Evolutionary conservation across 371 early-diverging fungal genomes (phyloP).

Genomic region (Dichotomocladium elegans): DNA sequence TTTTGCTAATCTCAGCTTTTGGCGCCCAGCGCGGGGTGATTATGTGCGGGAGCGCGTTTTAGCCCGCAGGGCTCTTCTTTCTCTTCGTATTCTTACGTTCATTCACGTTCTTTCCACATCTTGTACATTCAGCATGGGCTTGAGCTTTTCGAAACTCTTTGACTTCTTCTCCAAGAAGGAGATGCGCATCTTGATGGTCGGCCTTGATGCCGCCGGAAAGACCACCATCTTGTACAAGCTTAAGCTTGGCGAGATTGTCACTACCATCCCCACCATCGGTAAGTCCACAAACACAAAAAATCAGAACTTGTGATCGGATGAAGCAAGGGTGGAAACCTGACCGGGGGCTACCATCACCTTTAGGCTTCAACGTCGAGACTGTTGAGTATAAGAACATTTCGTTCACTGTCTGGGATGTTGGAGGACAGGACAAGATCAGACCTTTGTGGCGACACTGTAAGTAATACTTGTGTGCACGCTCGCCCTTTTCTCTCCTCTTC

Average conservation of each 20-base stretch:
- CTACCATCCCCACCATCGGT: slow-evolving; percentile 90
- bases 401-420: slow-evolving; percentile 96
- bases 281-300: too few species aligned
- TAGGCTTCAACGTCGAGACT: slow-evolving; percentile 91
- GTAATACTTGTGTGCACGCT: not conserved
- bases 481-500: too few species aligned
- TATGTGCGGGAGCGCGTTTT: not conserved
- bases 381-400: slow-evolving; percentile 96
- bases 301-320: not conserved
- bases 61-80: not conserved
- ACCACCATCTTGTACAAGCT: slow-evolving; percentile 93
- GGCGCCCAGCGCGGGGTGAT: not conserved
- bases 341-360: slow-evolving; percentile 6
- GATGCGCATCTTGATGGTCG: slow-evolving; percentile 96
- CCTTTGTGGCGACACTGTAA: slow-evolving; percentile 55
- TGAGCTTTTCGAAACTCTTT: slow-evolving; percentile 43
- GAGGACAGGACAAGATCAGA: slow-evolving; percentile 69
- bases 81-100: not conserved
- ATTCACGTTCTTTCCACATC: too few species aligned
- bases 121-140: too few species aligned
- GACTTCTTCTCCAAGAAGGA: slow-evolving; percentile 80
- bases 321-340: not conserved
- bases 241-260: slow-evolving; percentile 91
- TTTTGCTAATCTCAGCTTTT: not conserved
- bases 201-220: slow-evolving; percentile 98